These are phyloP conservation scores for Gentiana straminea DNA, from an alignment of 257 asterid species.

Conservation along the genomic window DNA sequence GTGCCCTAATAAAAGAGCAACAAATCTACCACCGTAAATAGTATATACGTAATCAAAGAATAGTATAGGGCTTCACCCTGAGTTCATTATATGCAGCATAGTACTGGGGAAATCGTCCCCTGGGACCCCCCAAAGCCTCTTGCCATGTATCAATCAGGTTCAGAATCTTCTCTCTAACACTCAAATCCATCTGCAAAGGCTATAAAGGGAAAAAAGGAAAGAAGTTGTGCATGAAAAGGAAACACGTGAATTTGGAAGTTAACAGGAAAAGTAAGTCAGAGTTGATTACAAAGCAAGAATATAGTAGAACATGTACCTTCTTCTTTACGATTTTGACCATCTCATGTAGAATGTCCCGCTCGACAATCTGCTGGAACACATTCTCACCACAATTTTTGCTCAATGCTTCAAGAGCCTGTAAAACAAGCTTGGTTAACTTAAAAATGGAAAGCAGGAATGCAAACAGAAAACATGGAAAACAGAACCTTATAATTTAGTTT, in stretches of 20 bases:
- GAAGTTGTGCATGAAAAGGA: conserved; percentile 1
- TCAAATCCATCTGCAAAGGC: conserved; percentile 74
- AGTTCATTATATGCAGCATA: conserved; percentile 85
- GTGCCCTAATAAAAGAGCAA: too few species aligned
- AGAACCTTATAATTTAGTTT: neutral
- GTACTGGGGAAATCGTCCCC: conserved; percentile 85
- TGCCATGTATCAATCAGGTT: conserved; percentile 88
- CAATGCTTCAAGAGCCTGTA: conserved; percentile 89
- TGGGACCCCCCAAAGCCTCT: conserved; percentile 84
- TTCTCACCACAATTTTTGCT: conserved; percentile 95
- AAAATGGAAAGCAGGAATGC: too few species aligned
- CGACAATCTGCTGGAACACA: conserved; percentile 77
- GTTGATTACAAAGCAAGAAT: neutral
- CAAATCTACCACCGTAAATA: too few species aligned
- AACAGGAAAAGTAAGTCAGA: too few species aligned
- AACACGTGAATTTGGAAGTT: too few species aligned
- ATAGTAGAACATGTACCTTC: conserved; percentile 35
- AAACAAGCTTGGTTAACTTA: conserved; percentile 6
- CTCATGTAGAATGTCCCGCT: conserved; percentile 81
- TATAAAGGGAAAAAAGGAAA: conserved; percentile 7
- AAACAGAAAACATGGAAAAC: neutral
- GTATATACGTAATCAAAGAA: too few species aligned
- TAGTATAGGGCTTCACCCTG: conserved; percentile 33
- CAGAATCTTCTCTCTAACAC: conserved; percentile 92
- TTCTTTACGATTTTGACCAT: conserved; percentile 95